Conservation (phyloP, 164 flowering plant species). For the Vitis labrusca region DNA sequence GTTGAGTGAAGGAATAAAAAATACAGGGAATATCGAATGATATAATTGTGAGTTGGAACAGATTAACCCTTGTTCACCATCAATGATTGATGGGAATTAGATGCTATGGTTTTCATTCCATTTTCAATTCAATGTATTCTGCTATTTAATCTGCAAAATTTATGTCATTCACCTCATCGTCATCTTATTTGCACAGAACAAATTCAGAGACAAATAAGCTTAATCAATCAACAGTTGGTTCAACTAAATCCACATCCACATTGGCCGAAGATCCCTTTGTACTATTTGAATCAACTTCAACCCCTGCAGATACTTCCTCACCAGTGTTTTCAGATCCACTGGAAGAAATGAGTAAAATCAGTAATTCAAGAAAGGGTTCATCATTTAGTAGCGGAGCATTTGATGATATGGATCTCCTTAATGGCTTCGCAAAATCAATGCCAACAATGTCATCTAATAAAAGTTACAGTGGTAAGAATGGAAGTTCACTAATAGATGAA, state of each 20-base stretch:
- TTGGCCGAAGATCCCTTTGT: constrained; percentile 42
- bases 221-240: constrained; percentile 11
- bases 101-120: no score
- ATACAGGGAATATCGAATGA: no score
- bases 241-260: constrained; percentile 17
- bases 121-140: no score
- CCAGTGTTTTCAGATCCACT: constrained; percentile 25
- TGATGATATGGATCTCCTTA: constrained; percentile 56
- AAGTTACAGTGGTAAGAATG: no score
- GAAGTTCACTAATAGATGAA: constrained; percentile 13
- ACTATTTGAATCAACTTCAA: constrained; percentile 35
- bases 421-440: constrained; percentile 34
- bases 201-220: constrained; percentile 9
- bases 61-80: no score
- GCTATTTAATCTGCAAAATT: no score
- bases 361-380: constrained; percentile 35
- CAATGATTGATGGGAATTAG: no score
- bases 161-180: not conserved
- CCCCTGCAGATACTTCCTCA: constrained; percentile 19
- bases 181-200: constrained; percentile 18
- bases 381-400: constrained; percentile 38
- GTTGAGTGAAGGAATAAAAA: no score
- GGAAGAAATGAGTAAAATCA: constrained; percentile 35
- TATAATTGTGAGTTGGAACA: no score
- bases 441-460: constrained; percentile 4